Evolutionary conservation across 257 asterid genomes (phyloP), one percentile per base, ranked within the genome.

Genomic region (Cinchona pubescens): DNA sequence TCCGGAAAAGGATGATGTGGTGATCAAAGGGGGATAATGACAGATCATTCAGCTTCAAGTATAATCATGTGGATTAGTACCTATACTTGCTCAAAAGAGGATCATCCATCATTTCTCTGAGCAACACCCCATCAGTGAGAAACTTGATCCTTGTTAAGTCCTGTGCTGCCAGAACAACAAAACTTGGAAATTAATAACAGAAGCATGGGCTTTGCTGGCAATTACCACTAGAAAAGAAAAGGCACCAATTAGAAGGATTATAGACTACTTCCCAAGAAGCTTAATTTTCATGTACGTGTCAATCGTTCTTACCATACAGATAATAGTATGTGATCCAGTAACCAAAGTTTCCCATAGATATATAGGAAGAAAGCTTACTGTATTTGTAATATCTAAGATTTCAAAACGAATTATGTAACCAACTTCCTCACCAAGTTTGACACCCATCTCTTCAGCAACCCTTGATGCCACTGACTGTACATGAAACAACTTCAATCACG

Each of bases 101-200:
- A 87, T 94, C 98, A 80, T 91, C 98, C 99, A 94, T 94, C 99
- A 94, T 94, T 88, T 94, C 98, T 75, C 98, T 86, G 67, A 94
- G 86, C 85, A 94, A 83, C 71, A 94, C 98, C 80, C 99, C 99
- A 86, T 94, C 99, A 53, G 99, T 94, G 59, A 92, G 88, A 84
- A 91, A 94, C 49, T 94, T 94, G 77, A 94, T 84, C 88, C 92
- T 81, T 7, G 99, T 94, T 69, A 82, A 77, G 75, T 91, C 96
- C 99, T 92, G 90, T 67, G 76, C 76, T 75, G 75, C 83, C 81
- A 82, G 69, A 78, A 82, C 51, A 80, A n/a, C 49, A 32, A 77
- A 73, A 42, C 40, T 30, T 40, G 23, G 34, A 18, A 76, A 75
- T 61, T 27, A 66, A 55, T n/a, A 15, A 35, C 23, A 8, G 14